Evolutionary conservation across 495 filamentous ascomycete genomes (phyloP).

Genomic region (Neurospora sublineolata): DNA sequence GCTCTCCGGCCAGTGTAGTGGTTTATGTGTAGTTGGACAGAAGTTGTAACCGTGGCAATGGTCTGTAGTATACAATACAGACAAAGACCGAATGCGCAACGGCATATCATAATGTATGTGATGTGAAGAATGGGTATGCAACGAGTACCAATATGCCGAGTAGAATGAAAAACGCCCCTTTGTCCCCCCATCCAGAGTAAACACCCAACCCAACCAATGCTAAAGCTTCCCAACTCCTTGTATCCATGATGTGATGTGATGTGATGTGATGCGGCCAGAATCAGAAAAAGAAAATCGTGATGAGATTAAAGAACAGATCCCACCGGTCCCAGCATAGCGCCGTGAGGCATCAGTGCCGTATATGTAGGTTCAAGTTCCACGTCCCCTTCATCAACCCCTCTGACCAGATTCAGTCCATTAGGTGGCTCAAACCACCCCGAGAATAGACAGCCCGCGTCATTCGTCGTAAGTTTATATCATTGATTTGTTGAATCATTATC

Average conservation of each 20-base stretch:
- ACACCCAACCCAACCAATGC: background rate
- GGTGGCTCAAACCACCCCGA: background rate
- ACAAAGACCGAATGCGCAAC: background rate
- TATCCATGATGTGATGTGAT: background rate
- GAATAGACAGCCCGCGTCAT: background rate
- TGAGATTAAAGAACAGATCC: background rate
- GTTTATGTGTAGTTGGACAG: background rate
- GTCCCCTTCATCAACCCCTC: background rate
- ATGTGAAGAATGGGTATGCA: background rate
- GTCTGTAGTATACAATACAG: background rate
- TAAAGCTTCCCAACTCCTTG: background rate
- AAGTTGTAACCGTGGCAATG: background rate
- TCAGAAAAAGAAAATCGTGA: background rate
- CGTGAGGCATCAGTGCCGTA: background rate
- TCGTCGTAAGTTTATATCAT: background rate
- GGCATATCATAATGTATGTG: constrained; percentile 6
- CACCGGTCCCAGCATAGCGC: background rate
- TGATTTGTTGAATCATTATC: background rate
- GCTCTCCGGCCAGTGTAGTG: background rate
- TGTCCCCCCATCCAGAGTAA: background rate
- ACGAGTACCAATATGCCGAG: background rate
- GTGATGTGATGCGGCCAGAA: background rate
- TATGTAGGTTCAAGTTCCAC: background rate
- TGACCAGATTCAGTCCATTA: background rate
- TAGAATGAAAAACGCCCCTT: background rate